Evolutionary conservation across 2,329 filamentous ascomycete genomes (phyloP).

Genomic region (Cordyceps cicadae): DNA sequence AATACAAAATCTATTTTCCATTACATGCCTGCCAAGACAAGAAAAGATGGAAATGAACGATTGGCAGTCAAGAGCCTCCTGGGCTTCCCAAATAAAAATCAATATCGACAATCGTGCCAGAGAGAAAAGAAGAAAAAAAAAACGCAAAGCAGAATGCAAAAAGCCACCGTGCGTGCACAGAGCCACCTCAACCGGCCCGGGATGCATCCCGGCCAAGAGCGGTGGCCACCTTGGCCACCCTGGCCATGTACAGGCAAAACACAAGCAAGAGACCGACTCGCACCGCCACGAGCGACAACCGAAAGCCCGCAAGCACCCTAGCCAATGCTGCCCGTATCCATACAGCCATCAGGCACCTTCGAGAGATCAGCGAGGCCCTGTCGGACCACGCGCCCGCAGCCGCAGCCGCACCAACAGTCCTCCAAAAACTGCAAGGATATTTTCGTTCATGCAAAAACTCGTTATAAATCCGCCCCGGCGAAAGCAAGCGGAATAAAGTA

Average conservation of each 20-base stretch:
- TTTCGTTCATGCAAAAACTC: constrained; percentile 50
- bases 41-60: neutral
- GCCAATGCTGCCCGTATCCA: neutral
- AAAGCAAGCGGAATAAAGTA: constrained; percentile 27
- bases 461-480: constrained; percentile 30
- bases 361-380: neutral
- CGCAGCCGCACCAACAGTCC: neutral
- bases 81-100: constrained; percentile 6
- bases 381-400: neutral
- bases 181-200: neutral
- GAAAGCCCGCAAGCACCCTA: neutral
- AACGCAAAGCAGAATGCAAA: neutral
- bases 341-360: neutral
- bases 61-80: constrained; percentile 9
- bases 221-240: neutral
- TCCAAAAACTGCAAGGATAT: constrained; percentile 27
- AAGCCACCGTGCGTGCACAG: neutral
- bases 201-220: neutral
- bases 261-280: neutral
- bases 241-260: neutral
- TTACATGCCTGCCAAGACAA: constrained; percentile 8
- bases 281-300: neutral
- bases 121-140: constrained; percentile 1
- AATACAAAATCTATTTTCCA: constrained; percentile 9
- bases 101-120: constrained; percentile 11